Evolutionary conservation across 1,284 basidiomycete species (phyloP), one percentile per base, ranked within the genome.

Genomic region (Heterobasidion parviporum): DNA sequence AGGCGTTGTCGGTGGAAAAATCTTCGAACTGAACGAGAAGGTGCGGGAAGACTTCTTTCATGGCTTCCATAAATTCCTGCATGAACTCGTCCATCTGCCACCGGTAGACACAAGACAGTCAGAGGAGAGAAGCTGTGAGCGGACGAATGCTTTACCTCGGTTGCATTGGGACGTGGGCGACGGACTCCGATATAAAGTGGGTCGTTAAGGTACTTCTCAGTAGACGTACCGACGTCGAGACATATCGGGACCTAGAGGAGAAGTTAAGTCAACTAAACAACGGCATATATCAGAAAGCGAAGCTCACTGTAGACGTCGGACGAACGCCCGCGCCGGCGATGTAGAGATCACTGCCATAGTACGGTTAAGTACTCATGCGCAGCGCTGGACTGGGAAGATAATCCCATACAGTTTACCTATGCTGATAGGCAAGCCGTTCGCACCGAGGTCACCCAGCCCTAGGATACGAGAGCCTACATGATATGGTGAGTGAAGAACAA

Each of bases 21-120:
- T 88, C 86, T 64, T 93, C 90, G 64, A 92, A 93, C 63, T 93
- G 90, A 33, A 92, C 80, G 61, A 92, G 77, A 55, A 87, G 74
- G 57, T 83, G 75, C 10, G 91, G 91, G 70, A 88, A 88, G 51
- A 81, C 77, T 45, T 80, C 74, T 48, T 72, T 70, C 73, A 87
- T 83, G 10, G 86, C 85, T 4, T 72, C 69, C 87, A 93, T 92
- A 67, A 93, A 91, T 63, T 88, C 85, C 59, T 88, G 82, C 81
- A 93, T 85, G 68, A 93, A 91, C 58, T 74, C 82, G 55, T 81
- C 79, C 77, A 86, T 85, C 77, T 88, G 48, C 1, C n/a, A 44
- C 1, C 16, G 38, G 52, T 48, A 18, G n/a, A 35, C 49, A 4
- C 3, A 33, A 1, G 20, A 15, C 12, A 46, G 45, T 8, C 50